Percentiles rank a stretch among this genome's conserved stretches.
Conservation (phyloP, 2,329 filamentous ascomycete genomes). For the Alternaria sp. region DNA sequence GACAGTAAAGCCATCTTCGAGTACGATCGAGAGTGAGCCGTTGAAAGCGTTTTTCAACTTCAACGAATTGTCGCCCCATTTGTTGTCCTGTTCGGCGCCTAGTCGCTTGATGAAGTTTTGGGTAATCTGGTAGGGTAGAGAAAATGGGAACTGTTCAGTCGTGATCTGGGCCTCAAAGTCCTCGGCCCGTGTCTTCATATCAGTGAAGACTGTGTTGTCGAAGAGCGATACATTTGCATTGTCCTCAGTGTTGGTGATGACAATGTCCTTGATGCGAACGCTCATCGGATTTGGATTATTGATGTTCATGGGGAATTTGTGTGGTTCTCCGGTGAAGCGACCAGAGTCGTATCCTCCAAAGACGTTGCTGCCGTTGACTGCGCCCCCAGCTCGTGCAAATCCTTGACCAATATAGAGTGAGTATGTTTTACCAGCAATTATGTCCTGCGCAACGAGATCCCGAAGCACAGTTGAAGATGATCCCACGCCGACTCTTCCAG, state of each 20-base stretch:
- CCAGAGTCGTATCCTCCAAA: constrained; percentile 58
- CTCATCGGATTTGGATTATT: constrained; percentile 48
- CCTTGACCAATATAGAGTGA: constrained; percentile 56
- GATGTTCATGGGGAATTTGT: constrained; percentile 47
- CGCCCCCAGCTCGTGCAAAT: constrained; percentile 53
- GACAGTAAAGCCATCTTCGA: constrained; percentile 53
- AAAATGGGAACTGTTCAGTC: constrained; percentile 55
- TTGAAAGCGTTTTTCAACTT: constrained; percentile 50
- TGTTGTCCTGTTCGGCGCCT: constrained; percentile 48
- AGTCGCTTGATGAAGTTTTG: constrained; percentile 53
- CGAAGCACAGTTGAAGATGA: constrained; percentile 52
- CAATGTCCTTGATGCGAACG: constrained; percentile 53
- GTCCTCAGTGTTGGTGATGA: constrained; percentile 44
- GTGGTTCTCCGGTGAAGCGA: constrained; percentile 50
- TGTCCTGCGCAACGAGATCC: constrained; percentile 44
- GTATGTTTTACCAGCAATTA: constrained; percentile 54
- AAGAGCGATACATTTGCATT: constrained; percentile 49
- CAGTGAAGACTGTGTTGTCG: constrained; percentile 41
- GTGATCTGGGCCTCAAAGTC: constrained; percentile 55
- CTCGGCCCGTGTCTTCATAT: constrained; percentile 41
- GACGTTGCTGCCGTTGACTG: constrained; percentile 54
- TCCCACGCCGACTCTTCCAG: constrained; percentile 54
- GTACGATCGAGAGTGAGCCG: constrained; percentile 53
- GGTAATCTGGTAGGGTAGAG: constrained; percentile 53
- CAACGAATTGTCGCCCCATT: constrained; percentile 51